These are phyloP conservation scores for Aureobasidium uvarum DNA, from an alignment of 2,329 filamentous ascomycete species.

Conservation along the genomic window DNA sequence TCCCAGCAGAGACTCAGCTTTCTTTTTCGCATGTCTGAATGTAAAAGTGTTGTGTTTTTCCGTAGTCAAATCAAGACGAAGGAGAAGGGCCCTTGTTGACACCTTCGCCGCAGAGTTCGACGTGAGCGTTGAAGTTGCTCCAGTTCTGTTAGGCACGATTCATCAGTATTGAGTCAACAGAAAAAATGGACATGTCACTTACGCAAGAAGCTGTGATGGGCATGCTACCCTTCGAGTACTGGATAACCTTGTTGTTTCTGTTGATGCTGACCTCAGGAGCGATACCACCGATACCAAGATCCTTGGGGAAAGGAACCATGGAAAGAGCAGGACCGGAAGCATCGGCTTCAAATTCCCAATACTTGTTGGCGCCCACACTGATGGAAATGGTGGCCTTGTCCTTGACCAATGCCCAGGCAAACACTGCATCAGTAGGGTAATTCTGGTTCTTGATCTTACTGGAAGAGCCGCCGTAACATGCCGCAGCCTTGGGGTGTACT, in stretches of 20 bases:
- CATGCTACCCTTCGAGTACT: conserved; percentile 33
- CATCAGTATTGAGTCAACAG: neutral
- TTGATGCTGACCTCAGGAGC: conserved; percentile 38
- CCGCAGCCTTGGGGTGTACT: conserved; percentile 39
- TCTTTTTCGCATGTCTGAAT: neutral
- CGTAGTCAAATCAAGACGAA: neutral
- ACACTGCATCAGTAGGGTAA: conserved; percentile 40
- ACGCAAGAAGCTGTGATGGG: conserved; percentile 35
- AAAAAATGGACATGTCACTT: neutral
- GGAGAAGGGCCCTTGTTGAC: conserved; percentile 28
- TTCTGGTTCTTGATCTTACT: conserved; percentile 38
- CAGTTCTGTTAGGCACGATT: conserved; percentile 25
- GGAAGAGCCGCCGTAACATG: conserved; percentile 37
- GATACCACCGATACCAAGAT: conserved; percentile 33
- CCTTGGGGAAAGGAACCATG: conserved; percentile 38
- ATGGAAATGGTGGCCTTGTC: conserved; percentile 37
- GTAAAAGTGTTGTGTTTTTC: neutral
- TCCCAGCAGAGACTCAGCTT: neutral
- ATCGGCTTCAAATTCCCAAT: conserved; percentile 39
- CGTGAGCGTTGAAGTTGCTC: conserved; percentile 41
- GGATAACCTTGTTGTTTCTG: conserved; percentile 34
- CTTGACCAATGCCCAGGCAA: conserved; percentile 41
- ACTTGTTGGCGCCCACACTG: conserved; percentile 38
- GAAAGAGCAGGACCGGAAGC: conserved; percentile 36
- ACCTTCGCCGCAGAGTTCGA: conserved; percentile 38